Base-by-base conservation (phyloP, 768 basidiomycete genomes). In the Pulveroboletus sp. region DNA sequence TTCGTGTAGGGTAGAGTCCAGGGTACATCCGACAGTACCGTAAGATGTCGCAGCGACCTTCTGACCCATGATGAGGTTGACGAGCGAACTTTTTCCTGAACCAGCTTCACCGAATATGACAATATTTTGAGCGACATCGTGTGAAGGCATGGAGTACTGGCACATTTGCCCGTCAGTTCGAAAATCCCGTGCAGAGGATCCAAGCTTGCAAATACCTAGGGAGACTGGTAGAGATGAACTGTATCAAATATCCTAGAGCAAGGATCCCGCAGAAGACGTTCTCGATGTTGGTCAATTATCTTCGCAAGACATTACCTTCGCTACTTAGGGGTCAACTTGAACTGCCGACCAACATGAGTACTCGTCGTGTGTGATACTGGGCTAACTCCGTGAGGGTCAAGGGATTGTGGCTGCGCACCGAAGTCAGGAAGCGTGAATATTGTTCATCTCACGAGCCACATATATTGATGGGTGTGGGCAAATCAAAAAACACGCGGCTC, bases 21-120 rank as follows among this genome's bases (percentile, higher is more conserved):
- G 59, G 5, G 76, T 76, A 47, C 68, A 71, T 5, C 75, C 73
- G 7, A 56, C 51, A 9, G 67, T 66, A 6, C 61, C 56, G 43
- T 62, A 65, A 8, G 71, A 72, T 12, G 65, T 64, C 2, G 46
- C 37, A 14, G 73, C 74, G 11, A 59, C 47, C 0, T 65, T 49
- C 3, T 49, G 27, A 10, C 63, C 65, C n/a, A 61, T 50, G 42
- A 76, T 59, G 64, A 77, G 67, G 57, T 76, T 76, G 27, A 76
- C 54, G 28, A 76, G 62, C 3, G 72, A 73, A 57, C 76, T 77
- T 57, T 77, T 77, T 3, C 71, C 69, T 38, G 65, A 49, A 21
- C 65, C 65, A 5, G 65, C 65, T 50, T 69, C 65, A 28, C 65
- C 65, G 10, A 69, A 69, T 50, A 67, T 57, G 39, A 67, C 57